These are phyloP conservation scores for Rhododendron kiyosumense DNA, from an alignment of 148 eudicot genomes.

Conservation along the genomic window DNA sequence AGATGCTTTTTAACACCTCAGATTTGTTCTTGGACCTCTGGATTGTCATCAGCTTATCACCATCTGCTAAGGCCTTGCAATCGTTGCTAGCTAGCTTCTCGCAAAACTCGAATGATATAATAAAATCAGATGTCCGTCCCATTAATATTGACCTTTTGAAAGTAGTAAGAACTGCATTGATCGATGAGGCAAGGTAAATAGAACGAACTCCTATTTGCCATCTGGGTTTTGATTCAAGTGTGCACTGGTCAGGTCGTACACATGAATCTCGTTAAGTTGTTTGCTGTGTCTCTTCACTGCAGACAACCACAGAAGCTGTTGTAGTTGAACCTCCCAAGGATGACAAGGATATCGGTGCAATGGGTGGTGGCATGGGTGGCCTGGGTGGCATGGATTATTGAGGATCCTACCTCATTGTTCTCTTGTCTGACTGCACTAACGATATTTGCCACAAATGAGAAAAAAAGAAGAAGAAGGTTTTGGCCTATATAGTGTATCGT, in stretches of 20 bases:
- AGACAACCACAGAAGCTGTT: constrained; percentile 16
- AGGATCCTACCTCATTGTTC: neutral
- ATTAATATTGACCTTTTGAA: constrained; percentile 41
- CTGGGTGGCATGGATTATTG: constrained; percentile 35
- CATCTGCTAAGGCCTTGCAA: too few relatives aligned
- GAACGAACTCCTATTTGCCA: neutral
- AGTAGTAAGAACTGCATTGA: constrained; percentile 71
- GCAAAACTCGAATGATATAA: too few relatives aligned
- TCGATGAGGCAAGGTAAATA: constrained; percentile 71
- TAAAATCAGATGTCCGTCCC: too few relatives aligned
- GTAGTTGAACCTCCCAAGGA: constrained; percentile 26
- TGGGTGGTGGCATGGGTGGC: constrained; percentile 37
- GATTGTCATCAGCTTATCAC: too few relatives aligned
- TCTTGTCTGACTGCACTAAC: too few relatives aligned
- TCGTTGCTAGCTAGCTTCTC: too few relatives aligned
- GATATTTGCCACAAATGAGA: too few relatives aligned
- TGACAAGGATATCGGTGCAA: constrained; percentile 41
- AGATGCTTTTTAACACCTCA: too few relatives aligned
- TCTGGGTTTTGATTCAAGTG: neutral
- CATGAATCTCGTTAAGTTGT: neutral
- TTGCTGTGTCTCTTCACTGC: constrained; percentile 34
- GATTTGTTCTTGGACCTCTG: too few relatives aligned
- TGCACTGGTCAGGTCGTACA: neutral
- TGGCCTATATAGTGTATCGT: neutral
- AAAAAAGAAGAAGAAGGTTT: neutral